Base-by-base conservation (phyloP, 305 asterid species). In the Vinca major region DNA sequence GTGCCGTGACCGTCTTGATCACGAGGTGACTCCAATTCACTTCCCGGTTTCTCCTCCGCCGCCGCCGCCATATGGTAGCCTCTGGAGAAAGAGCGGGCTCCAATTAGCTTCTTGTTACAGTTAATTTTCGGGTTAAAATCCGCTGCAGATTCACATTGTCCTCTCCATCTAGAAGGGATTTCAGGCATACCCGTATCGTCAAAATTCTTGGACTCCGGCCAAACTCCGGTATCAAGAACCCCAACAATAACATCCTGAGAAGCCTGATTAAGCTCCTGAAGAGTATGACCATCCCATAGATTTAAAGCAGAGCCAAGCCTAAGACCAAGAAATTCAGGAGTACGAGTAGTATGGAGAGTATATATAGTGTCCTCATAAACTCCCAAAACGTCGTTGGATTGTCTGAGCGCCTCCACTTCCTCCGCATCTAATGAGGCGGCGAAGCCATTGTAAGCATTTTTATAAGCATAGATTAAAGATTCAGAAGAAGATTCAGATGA, bases 1-100 rank as follows among this genome's bases (percentile, higher is more conserved):
- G 99, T 93, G 8, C 97, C 99, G 39, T 93, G 99, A n/a, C 87
- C 87, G 1, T 83, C 87, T 2, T 73, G 71, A 57, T 83, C 87
- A 16, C 87, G 77, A 2, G 83, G 81, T 1, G 85, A 78, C 44
- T 75, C 72, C 0, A 68, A 26, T 72, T 83, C 80, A 7, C 62
- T 66, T 2, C 7, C 0, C 2, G 71, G 68, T 45, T 49, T 61
- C 2, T 20, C 49, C 19, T 77, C 63, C 1, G 81, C 73, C 81
- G 75, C 49, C 19, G 78, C 63, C 1, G 81, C 73, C 81, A 77
- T 75, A 0, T 69, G 72, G 54, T 73, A 78, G 10, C 87, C 85
- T 56, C 64, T 74, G 19, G 83, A 47, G 69, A 80, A 83, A 36
- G 26, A 78, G 7, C 74, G 73, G 0, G 85, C 87, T 19, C 87